Evolutionary conservation across 1,284 basidiomycete species (phyloP), one percentile per base, ranked within the genome.

Genomic region (Xanthoconium separans): DNA sequence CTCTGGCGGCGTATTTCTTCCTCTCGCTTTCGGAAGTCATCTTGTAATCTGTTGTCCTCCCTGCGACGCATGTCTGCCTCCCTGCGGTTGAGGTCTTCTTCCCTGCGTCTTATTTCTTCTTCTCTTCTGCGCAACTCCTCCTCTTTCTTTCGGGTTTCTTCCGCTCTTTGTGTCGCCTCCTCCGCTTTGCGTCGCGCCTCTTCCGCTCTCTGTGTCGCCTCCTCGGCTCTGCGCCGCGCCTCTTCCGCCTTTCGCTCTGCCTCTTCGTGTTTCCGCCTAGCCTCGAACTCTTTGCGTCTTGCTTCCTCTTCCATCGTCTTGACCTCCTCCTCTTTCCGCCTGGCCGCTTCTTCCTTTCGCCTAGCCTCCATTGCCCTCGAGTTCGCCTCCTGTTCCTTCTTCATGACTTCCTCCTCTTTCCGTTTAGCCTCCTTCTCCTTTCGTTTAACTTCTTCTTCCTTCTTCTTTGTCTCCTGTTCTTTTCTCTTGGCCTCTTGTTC

Each of bases 1-100:
- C 70, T 66, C 47, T 69, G 68, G 33, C 75, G 74, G 41, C 70
- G 72, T 39, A 80, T 77, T 6, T 78, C 79, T 51, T 79, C 76
- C 44, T 79, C 80, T 29, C 76, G 75, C 57, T 62, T 71, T 36
- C 74, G 71, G 59, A 77, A 81, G 20, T 60, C 63, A 6, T 68
- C 68, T 54, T 75, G 73, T 41, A 63, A 24, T 20, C 46, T 60
- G 44, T 50, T 58, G 20, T 52, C 65, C 29, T 60, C 69, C 48
- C 54, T 55, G 39, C 55, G 68, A 39, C 67, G 64, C 55, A 71
- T 65, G 13, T 72, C 68, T 34, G 55, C 55, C 55, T 68, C 70
- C 36, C 66, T 77, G 44, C 61, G 69, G 41, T 55, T 62, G n/a
- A 68, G 58, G n/a, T 71, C 70, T 20, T 66, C 70, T 47, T 72